phyloP scores from a whole-genome alignment of 768 basidiomycete species.

The Suillus americanus region DNA sequence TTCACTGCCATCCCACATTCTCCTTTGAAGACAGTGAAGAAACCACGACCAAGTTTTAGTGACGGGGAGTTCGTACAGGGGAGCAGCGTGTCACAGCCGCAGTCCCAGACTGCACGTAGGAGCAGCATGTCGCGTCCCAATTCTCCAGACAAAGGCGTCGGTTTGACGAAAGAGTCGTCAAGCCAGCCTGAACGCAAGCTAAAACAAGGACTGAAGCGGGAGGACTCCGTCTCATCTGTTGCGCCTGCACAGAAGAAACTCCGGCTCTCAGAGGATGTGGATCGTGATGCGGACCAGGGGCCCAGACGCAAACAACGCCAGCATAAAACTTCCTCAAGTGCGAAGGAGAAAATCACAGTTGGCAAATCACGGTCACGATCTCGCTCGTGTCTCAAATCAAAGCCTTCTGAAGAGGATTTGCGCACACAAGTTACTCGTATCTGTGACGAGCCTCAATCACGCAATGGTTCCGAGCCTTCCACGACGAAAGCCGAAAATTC shows the following conservation, averaged over 20 bases:
- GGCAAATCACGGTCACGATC: slow-evolving; percentile 12
- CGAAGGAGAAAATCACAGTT: slow-evolving; percentile 1
- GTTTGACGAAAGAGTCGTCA: not conserved
- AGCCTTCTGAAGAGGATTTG: not conserved
- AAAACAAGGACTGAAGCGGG: slow-evolving; percentile 4
- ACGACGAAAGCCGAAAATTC: not conserved
- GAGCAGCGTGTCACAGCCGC: slow-evolving; percentile 4
- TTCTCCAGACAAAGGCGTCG: not conserved
- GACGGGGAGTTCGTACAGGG: not conserved
- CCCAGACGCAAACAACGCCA: slow-evolving; percentile 4
- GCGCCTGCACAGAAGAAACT: slow-evolving; percentile 24
- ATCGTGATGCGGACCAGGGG: slow-evolving; percentile 1
- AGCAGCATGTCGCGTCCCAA: slow-evolving; percentile 5
- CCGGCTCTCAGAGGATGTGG: slow-evolving; percentile 11
- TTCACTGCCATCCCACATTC: not conserved
- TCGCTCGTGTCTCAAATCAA: slow-evolving; percentile 6
- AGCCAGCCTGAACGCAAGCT: not conserved
- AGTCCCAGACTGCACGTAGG: slow-evolving; percentile 10
- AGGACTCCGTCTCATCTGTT: not conserved
- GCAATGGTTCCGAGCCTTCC: not conserved
- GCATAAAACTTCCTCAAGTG: not conserved
- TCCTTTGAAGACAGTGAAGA: slow-evolving; percentile 12
- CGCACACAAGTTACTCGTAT: slow-evolving; percentile 4
- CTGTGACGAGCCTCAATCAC: slow-evolving; percentile 9
- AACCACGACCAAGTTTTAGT: slow-evolving; percentile 9